These are phyloP conservation scores for Lithohypha guttulata DNA, from an alignment of 2,329 filamentous ascomycete genomes.

Conservation along the genomic window DNA sequence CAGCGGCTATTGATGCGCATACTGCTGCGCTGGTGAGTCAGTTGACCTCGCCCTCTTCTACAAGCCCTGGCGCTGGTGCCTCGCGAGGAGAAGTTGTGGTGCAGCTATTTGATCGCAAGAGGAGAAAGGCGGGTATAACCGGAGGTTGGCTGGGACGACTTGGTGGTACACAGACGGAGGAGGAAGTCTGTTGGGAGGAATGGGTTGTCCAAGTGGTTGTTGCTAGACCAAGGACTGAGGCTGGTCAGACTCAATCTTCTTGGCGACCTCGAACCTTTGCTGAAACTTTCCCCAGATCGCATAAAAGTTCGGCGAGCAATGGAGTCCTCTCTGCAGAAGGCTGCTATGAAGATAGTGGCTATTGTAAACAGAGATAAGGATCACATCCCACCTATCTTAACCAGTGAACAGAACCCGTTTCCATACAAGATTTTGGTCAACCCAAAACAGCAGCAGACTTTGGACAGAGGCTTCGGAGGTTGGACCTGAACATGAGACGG, in stretches of 20 bases:
- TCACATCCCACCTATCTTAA: slow-evolving; percentile 94
- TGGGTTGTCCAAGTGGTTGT: slow-evolving; percentile 94
- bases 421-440: slow-evolving; percentile 89
- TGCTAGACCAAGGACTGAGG: slow-evolving; percentile 77
- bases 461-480: slow-evolving; percentile 65
- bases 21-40: slow-evolving; percentile 69
- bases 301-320: slow-evolving; percentile 82
- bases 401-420: slow-evolving; percentile 83
- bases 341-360: slow-evolving; percentile 79
- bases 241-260: slow-evolving; percentile 46
- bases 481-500: slow-evolving; percentile 47
- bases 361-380: slow-evolving; percentile 83
- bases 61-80: slow-evolving; percentile 39
- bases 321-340: slow-evolving; percentile 77
- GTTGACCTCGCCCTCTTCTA: slow-evolving; percentile 47
- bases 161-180: slow-evolving; percentile 55
- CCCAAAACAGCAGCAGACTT: slow-evolving; percentile 63
- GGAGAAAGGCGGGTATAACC: slow-evolving; percentile 67
- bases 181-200: slow-evolving; percentile 93
- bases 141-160: slow-evolving; percentile 27
- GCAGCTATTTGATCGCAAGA: slow-evolving; percentile 89
- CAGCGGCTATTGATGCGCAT: slow-evolving; percentile 85
- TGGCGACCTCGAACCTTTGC: slow-evolving; percentile 1
- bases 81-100: slow-evolving; percentile 71
- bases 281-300: slow-evolving; percentile 49